Evolutionary conservation across 345 rosid species (phyloP).

Genomic region (Citrus sp.): DNA sequence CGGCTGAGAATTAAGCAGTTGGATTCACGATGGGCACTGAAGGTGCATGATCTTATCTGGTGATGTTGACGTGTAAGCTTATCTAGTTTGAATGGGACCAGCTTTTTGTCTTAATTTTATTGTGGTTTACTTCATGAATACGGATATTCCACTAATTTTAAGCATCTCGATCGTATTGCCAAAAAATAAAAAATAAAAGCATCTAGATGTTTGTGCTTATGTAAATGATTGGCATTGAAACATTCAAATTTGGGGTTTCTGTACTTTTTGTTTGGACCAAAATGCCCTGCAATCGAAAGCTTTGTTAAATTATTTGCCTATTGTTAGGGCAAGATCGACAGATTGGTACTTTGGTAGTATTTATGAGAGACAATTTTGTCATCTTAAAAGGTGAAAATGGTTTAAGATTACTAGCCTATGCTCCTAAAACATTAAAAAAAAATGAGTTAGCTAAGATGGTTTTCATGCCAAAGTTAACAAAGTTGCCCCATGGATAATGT

Average conservation of each 20-base stretch:
- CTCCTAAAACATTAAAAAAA: no score
- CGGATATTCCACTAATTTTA: neutral
- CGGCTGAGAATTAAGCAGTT: neutral
- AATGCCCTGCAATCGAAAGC: neutral
- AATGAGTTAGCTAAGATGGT: no score
- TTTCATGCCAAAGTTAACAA: no score
- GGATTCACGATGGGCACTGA: neutral
- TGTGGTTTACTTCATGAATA: neutral
- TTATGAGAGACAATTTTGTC: neutral
- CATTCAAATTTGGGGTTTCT: neutral
- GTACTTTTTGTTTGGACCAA: neutral
- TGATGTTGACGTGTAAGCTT: neutral
- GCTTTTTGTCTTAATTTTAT: neutral
- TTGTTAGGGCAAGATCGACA: neutral
- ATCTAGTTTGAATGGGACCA: constrained; percentile 1
- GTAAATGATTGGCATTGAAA: neutral
- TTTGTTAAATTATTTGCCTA: neutral
- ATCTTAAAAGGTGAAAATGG: neutral
- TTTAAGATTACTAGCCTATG: neutral
- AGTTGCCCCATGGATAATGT: no score
- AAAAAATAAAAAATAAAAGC: no score
- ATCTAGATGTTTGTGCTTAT: neutral
- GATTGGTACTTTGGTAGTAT: no score
- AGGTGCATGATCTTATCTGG: constrained; percentile 7
- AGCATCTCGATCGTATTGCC: neutral